Conservation (phyloP, 176 grass and related monocot genomes). For the Hyparrhenia diplandra region DNA sequence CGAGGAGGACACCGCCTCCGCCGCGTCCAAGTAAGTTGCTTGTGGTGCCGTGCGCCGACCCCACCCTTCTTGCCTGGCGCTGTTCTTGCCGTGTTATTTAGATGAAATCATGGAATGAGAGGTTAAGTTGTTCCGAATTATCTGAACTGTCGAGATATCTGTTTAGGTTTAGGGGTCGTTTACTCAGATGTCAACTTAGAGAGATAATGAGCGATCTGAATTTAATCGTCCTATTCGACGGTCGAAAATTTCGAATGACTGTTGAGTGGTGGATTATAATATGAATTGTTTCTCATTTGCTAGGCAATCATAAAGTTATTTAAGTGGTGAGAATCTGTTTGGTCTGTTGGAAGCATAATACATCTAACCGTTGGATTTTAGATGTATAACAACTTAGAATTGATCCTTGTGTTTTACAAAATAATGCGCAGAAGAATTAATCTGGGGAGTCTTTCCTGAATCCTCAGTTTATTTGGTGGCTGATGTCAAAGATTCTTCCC, state of each 20-base stretch:
- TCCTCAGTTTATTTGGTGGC: neutral
- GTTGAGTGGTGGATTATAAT: neutral
- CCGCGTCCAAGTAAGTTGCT: conserved; percentile 35
- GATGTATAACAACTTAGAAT: neutral
- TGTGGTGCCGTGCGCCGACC: neutral
- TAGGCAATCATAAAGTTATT: neutral
- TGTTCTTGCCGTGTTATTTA: neutral
- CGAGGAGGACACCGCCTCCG: conserved; percentile 64
- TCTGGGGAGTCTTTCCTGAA: neutral
- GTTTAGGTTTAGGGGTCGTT: neutral
- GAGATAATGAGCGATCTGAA: neutral
- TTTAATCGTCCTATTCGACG: neutral
- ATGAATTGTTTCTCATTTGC: neutral
- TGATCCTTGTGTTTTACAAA: neutral
- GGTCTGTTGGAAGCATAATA: neutral
- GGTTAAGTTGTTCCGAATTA: neutral
- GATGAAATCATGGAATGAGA: neutral
- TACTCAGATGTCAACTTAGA: neutral
- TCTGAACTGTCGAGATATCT: neutral
- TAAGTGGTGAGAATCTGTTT: neutral
- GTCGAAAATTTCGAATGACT: neutral
- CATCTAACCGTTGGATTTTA: neutral
- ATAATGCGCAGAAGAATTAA: neutral
- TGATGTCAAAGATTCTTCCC: neutral
- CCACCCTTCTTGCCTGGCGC: neutral